Evolutionary conservation across 192 early-diverging fungal genomes (phyloP), one percentile per base, ranked within the genome.

Genomic region (Linnemannia elongata): DNA sequence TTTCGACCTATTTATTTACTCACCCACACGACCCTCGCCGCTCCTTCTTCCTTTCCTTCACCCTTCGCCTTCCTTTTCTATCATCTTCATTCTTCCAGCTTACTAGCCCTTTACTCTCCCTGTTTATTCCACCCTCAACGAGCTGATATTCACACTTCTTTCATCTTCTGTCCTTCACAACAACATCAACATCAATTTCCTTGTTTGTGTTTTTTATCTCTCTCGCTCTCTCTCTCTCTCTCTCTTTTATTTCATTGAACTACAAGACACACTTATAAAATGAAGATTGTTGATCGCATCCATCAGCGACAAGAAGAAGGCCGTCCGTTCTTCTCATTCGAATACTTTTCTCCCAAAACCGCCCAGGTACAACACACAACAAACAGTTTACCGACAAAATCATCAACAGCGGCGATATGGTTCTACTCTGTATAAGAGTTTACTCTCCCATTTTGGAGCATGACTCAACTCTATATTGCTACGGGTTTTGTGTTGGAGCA

Each of bases 291-390:
- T 83, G 93, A 94, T 80, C 94, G 94, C 80, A 93, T 95, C 80
- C 89, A 88, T 66, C 89, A 90, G 78, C 93, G 94, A 66, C 88
- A 91, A 35, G 81, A 92, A 74, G 93, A 95, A 79, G 92, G 93
- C 69, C 93, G 91, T 60, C 91, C 90, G 38, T 93, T 90, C 80
- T 95, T 94, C 93, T 98, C 97, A 49, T 99, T 99, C 87, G 98
- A 99, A 89, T 99, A 96, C 91, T 99, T 98, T 74, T 97, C 98
- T 71, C 98, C 98, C 80, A 99, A 97, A 88, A 99, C 98, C 44
- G 91, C 91, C 68, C 94, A 94, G 81, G 90, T 91, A 88, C 55
- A 10, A 10, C 2, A 41, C n/a, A 24, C n/a, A 4, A 45, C 42
- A 69, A 9, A 0, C 63, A 15, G 27, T 45, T 27, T 13, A 24